Percentiles rank a stretch among this genome's conserved stretches.
Conservation (phyloP, 495 filamentous ascomycete genomes). For the Neurospora intermedia region DNA sequence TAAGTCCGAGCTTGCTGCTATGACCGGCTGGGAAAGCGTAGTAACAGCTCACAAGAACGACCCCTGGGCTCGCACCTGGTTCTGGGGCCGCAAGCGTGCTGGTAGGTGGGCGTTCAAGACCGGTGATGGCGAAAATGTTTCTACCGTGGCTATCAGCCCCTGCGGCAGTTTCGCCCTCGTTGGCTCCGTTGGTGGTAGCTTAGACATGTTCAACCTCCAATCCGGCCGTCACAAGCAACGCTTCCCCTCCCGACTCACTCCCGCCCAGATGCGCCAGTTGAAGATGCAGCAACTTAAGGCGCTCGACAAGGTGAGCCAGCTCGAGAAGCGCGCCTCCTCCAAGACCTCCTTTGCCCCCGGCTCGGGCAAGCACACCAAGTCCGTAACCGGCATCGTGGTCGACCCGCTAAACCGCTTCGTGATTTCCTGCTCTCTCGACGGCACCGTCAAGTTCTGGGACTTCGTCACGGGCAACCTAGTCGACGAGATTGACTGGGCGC, state of each 20-base stretch:
- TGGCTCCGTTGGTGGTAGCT: slow-evolving; percentile 67
- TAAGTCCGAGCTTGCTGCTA: slow-evolving; percentile 49
- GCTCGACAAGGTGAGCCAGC: slow-evolving; percentile 37
- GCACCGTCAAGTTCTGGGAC: slow-evolving; percentile 98
- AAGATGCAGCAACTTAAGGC: slow-evolving; percentile 43
- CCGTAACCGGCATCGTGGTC: slow-evolving; percentile 75
- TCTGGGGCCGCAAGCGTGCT: slow-evolving; percentile 88
- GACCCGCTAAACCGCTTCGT: slow-evolving; percentile 75
- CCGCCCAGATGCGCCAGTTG: slow-evolving; percentile 52
- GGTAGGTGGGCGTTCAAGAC: slow-evolving; percentile 91
- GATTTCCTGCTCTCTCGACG: slow-evolving; percentile 79
- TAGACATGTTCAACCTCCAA: slow-evolving; percentile 95
- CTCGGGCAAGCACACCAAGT: slow-evolving; percentile 59
- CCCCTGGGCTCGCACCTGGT: slow-evolving; percentile 83
- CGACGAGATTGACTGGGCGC: slow-evolving; percentile 76
- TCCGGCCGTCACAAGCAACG: slow-evolving; percentile 77
- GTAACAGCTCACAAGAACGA: slow-evolving; percentile 89
- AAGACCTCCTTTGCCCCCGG: slow-evolving; percentile 32
- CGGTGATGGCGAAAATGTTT: slow-evolving; percentile 71
- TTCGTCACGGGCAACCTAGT: slow-evolving; percentile 67
- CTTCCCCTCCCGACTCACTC: slow-evolving; percentile 63
- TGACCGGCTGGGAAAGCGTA: slow-evolving; percentile 92
- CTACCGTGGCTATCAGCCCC: slow-evolving; percentile 74
- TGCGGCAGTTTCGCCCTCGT: slow-evolving; percentile 94
- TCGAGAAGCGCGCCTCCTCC: slow-evolving; percentile 22